Evolutionary conservation across 192 early-diverging fungal genomes (phyloP), one percentile per base, ranked within the genome.

Genomic region (Backusella liffmaniae): DNA sequence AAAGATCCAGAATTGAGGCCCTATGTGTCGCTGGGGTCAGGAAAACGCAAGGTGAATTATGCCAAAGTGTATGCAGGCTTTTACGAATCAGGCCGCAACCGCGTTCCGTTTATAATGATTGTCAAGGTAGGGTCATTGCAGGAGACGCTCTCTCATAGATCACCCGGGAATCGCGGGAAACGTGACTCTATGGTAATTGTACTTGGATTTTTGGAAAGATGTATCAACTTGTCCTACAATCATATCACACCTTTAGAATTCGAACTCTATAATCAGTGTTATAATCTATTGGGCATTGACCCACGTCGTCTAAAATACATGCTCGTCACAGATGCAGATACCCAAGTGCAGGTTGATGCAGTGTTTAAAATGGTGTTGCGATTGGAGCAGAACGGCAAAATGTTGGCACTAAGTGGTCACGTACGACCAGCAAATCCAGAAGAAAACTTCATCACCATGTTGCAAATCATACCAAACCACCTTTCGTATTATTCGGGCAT

Each of bases 171-270:
- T 72, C 89, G 95, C 66, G 95, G 95, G 49, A 96, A 96, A 83
- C 91, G 94, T 36, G 95, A 97, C 79, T 95, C 94, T 4, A 94
- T 96, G 82, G 86, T 96, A 53, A 79, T 97, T 42, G 86, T 94
- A 32, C 91, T 97, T 87, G 90, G 90, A 67, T 97, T 97, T 78
- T 76, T 97, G 76, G 88, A 92, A 83, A 91, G 91, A 62, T 90
- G 88, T 66, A 89, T 90, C 83, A 72, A 83, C 53, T 32, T 83
- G 30, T 85, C 86, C 46, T 80, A 87, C 73, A 89, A 90, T 71
- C 82, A 85, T 65, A 89, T 92, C 77, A 88, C 90, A 13, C 88
- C 88, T 71, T 83, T 92, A 44, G 91, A 92, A 74, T 91, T 90
- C 75, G 90, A 92, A 71, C 77, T 92, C 73, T 91, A 89, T 83